Base-by-base conservation (phyloP, 2,329 filamentous ascomycete genomes). In the Colletotrichum sp. region DNA sequence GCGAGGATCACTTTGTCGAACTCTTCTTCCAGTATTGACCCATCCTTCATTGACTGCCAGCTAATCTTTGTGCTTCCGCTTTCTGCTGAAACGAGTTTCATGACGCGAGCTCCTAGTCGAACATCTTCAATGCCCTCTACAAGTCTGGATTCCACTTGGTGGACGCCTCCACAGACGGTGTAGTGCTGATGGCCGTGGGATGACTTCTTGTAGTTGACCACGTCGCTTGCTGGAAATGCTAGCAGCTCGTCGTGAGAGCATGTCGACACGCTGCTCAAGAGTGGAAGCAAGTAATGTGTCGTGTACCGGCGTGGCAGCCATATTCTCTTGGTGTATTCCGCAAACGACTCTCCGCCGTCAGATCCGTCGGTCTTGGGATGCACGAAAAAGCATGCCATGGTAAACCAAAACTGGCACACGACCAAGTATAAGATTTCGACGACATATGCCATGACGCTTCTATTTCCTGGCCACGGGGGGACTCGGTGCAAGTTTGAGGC, bases 1-100 rank as follows among this genome's bases (percentile, higher is more conserved):
- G 89, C 90, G 2, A 92, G 82, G 28, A 92, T 82, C 1, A 91
- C 89, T 3, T 84, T 84, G 68, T 92, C 89, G 68, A 91, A 91
- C 0, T 78, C 68, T 21, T 87, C 84, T 28, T 83, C 78, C n/a
- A 38, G 34, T 24, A 78, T 15, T 18, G 72, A 16, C 6, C 65
- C 75, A 9, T 38, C 78, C 76, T 1, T 21, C 5, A 36, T 68
- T 18, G 68, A 34, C 28, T 77, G 67, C 87, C 86, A 88, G 3
- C 79, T 78, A 8, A 88, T 74, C 12, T 76, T 38, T 36, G 1
- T 5, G 15, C 78, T 79, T 26, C 79, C 76, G 9, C 77, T 78
- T 24, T 1, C 74, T 75, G 3, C 67, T 8, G 82, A 79, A 34
- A 82, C 79, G 3, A 88, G 83, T 32, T 81, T 78, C 4, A 81